Conservation (phyloP, 1,139 yeast species). For the Groenewaldozyma sp. region DNA sequence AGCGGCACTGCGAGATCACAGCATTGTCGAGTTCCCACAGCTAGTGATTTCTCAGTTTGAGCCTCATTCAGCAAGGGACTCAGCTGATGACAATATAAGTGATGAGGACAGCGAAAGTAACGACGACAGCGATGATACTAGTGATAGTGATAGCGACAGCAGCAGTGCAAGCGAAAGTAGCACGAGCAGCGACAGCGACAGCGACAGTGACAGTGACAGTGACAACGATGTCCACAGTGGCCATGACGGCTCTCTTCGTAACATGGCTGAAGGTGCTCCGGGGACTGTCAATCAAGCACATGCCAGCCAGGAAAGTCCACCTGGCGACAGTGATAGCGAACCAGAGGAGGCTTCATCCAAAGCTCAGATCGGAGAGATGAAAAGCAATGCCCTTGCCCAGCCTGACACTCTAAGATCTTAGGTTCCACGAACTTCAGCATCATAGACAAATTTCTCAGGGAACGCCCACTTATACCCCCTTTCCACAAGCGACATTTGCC, state of each 20-base stretch:
- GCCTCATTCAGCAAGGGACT: not conserved
- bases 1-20: conserved; percentile 43
- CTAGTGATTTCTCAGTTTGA: conserved; percentile 3
- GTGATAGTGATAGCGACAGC: conserved; percentile 7
- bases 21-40: conserved; percentile 38
- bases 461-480: too few relatives aligned
- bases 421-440: too few relatives aligned
- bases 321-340: conserved; percentile 7
- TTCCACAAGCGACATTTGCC: too few relatives aligned
- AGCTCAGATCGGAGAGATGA: too few relatives aligned
- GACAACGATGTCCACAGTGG: too few relatives aligned
- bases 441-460: too few relatives aligned
- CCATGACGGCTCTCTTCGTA: too few relatives aligned
- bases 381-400: too few relatives aligned
- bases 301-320: too few relatives aligned
- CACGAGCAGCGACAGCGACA: conserved; percentile 6
- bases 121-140: conserved; percentile 9
- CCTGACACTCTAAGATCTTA: too few relatives aligned
- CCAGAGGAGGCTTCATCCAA: conserved; percentile 14
- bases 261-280: too few relatives aligned
- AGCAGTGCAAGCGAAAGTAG: conserved; percentile 7
- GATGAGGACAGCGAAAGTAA: conserved; percentile 10
- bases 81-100: conserved; percentile 17
- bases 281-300: too few relatives aligned
- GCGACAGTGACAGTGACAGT: conserved; percentile 5